phyloP scores from a whole-genome alignment of 768 basidiomycete genomes.

The Tremella fuciformis region DNA sequence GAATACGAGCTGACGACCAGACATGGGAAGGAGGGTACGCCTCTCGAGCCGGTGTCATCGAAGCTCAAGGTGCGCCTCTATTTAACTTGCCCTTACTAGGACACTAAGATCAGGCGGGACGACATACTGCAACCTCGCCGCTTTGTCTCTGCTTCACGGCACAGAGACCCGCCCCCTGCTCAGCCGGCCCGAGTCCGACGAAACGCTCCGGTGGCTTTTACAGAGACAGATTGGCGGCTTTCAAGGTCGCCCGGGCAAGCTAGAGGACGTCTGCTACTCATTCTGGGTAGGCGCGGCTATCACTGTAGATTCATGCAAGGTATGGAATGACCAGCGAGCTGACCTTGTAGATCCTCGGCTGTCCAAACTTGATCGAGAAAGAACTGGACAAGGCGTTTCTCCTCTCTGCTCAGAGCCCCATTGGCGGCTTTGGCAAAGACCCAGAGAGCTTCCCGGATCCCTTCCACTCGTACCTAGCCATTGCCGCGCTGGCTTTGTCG shows the following conservation, averaged over 20 bases:
- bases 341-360: constrained; percentile 65
- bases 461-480: constrained; percentile 87
- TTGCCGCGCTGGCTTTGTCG: constrained; percentile 73
- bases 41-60: constrained; percentile 66
- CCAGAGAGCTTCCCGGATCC: constrained; percentile 86
- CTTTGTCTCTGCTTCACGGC: constrained; percentile 60
- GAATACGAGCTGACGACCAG: constrained; percentile 54
- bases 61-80: constrained; percentile 69
- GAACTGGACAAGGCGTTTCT: constrained; percentile 64
- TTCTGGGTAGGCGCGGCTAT: constrained; percentile 90
- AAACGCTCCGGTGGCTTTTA: constrained; percentile 71
- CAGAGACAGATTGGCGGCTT: constrained; percentile 83
- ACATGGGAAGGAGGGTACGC: constrained; percentile 92
- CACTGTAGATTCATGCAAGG: constrained; percentile 57
- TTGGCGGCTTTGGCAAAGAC: constrained; percentile 82
- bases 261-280: constrained; percentile 88
- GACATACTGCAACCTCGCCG: constrained; percentile 85
- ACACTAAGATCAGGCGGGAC: constrained; percentile 69
- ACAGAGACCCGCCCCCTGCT: background rate
- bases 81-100: background rate
- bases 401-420: constrained; percentile 74
- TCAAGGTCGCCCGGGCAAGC: constrained; percentile 81
- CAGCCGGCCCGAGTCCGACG: constrained; percentile 53
- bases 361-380: constrained; percentile 60
- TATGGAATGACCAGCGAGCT: background rate